Evolutionary conservation across 2,329 filamentous ascomycete genomes (phyloP).

Genomic region (Zymoseptoria crescenta): DNA sequence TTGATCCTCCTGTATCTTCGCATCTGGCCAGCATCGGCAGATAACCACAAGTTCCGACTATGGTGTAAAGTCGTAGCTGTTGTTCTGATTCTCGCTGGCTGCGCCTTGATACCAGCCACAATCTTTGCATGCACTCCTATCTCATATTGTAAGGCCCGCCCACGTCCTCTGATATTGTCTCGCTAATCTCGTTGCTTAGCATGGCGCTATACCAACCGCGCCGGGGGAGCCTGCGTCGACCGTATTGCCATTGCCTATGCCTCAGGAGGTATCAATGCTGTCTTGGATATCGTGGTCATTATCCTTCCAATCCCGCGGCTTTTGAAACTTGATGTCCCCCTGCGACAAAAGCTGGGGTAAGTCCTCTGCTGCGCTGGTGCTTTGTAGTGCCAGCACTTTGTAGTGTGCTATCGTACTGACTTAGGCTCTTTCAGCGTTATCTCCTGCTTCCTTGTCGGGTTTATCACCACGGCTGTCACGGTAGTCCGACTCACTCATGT

Average conservation of each 20-base stretch:
- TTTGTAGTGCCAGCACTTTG: neutral
- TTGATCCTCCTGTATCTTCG: slow-evolving; percentile 11
- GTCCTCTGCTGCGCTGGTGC: neutral
- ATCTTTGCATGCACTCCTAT: slow-evolving; percentile 9
- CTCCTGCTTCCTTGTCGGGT: neutral
- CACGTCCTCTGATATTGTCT: neutral
- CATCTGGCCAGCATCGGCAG: slow-evolving; percentile 1
- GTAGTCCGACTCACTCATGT: neutral
- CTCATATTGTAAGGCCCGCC: neutral
- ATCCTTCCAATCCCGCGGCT: slow-evolving; percentile 11
- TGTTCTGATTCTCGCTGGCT: neutral
- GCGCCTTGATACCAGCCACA: slow-evolving; percentile 3
- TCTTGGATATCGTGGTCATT: slow-evolving; percentile 7
- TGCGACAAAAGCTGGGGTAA: slow-evolving; percentile 1
- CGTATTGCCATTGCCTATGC: slow-evolving; percentile 4
- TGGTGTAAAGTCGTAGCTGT: slow-evolving; percentile 4
- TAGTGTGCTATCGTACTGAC: neutral
- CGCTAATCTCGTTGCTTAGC: neutral
- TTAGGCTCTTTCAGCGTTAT: neutral
- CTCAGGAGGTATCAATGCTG: slow-evolving; percentile 6
- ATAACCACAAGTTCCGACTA: slow-evolving; percentile 3
- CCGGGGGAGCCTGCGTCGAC: slow-evolving; percentile 5
- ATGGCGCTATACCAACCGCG: neutral
- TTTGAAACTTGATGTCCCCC: slow-evolving; percentile 4
- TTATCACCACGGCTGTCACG: neutral